Evolutionary conservation across 192 early-diverging fungal genomes (phyloP), one percentile per base, ranked within the genome.

Genomic region (Backusella luteola): DNA sequence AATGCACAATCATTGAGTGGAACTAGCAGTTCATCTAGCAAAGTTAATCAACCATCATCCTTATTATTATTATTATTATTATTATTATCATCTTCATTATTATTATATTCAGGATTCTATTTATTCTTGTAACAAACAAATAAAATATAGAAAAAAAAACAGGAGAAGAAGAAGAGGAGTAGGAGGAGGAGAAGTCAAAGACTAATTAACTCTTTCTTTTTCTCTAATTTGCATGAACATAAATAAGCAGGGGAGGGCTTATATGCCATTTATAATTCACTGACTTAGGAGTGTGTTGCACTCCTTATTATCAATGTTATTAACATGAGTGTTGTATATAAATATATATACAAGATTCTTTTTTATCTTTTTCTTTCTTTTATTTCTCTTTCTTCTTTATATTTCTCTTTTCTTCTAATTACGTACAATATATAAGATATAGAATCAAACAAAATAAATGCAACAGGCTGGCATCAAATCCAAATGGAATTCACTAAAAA

Each of bases 201-300:
- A 12, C 53, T 63, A 14, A 63, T 63, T 63, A 63, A 14, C 56
- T 63, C 56, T 23, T 63, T 63, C 56, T 63, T 63, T 63, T 9
- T 63, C 56, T 63, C 19, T 14, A 26, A 39, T 69, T 69, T 69
- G 68, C 68, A 69, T 69, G 68, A 69, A 69, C 41, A 39, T 41
- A 41, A 69, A 69, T 69, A 69, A 39, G 68, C 68, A 69, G 35
- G 68, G 68, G 68, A 38, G 56, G 56, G 56, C 56, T 29, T 69
- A 21, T 26, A 38, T 41, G 21, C 41, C 38, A 35, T 26, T 69
- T 41, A 69, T 69, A 63, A 38, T n/a, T 38, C 68, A 69, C 68
- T 38, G 38, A 69, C 68, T 41, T 38, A 69, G 68, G 68, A 69
- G 68, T 41, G 21, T 35, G 19, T 34, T 68, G 1, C n/a, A 68